These are phyloP conservation scores for Raffaelea deltoideospora DNA, from an alignment of 2,329 filamentous ascomycete species.

Conservation along the genomic window DNA sequence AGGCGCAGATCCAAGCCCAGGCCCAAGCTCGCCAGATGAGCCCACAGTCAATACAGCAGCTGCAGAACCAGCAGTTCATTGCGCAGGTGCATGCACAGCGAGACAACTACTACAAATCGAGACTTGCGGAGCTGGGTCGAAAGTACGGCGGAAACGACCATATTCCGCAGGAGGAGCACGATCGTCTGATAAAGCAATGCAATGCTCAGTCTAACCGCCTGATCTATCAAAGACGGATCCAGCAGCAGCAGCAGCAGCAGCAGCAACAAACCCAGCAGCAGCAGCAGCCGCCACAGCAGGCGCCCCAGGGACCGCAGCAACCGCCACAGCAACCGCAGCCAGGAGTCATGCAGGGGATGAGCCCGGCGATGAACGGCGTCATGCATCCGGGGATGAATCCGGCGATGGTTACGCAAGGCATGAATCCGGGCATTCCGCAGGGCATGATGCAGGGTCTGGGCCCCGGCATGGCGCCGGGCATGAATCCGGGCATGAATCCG, in stretches of 20 bases:
- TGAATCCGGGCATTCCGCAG: slow-evolving; percentile 3
- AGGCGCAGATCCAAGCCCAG: too few species aligned
- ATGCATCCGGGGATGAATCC: slow-evolving; percentile 3
- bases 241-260: slow-evolving; percentile 8
- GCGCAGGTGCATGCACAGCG: slow-evolving; percentile 11
- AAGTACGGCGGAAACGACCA: slow-evolving; percentile 24
- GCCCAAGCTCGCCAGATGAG: too few species aligned
- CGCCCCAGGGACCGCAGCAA: slow-evolving; percentile 9
- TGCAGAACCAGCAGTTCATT: slow-evolving; percentile 11
- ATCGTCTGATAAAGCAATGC: slow-evolving; percentile 29
- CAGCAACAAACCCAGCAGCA: slow-evolving; percentile 5
- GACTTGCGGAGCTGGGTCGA: slow-evolving; percentile 18
- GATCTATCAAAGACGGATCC: slow-evolving; percentile 6
- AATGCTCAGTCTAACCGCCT: slow-evolving; percentile 7
- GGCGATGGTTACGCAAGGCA: too few species aligned
- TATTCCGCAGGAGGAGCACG: slow-evolving; percentile 29
- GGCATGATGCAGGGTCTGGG: slow-evolving; percentile 7
- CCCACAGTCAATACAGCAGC: background rate
- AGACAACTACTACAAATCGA: slow-evolving; percentile 20
- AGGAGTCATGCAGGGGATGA: slow-evolving; percentile 17
- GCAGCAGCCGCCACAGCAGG: slow-evolving; percentile 10
- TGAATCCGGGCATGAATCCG: slow-evolving; percentile 1
- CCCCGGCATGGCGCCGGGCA: slow-evolving; percentile 3
- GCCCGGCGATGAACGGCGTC: background rate
- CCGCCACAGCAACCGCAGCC: slow-evolving; percentile 25